Base-by-base conservation (phyloP, 2,329 filamentous ascomycete species). In the Clonostachys byssicola region DNA sequence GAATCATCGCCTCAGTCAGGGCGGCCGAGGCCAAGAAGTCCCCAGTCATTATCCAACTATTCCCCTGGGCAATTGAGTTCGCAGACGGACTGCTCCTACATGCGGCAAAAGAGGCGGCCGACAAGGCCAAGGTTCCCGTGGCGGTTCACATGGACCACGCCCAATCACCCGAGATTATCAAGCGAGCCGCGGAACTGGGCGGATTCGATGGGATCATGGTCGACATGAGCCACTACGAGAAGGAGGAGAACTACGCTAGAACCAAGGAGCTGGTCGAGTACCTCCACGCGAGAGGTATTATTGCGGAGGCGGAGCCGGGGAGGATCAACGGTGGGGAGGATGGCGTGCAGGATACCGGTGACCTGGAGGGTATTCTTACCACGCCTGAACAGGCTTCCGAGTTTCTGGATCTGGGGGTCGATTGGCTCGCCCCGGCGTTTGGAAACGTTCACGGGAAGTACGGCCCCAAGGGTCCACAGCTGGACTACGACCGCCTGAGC, bases 161-260 rank as follows among this genome's bases (percentile, higher is more conserved):
- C 10, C 82, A 86, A 57, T 74, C 74, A 9, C 75, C 78, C 20
- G 74, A 75, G 46, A 74, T 81, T 20, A 81, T 86, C 50, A 72
- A 73, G 9, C 65, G 65, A 1, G 81, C 80, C 0, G 80, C 79
- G 0, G 71, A 76, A 49, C 66, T 71, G 3, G 68, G 80, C 33
- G 72, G 71, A 0, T 88, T 88, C 53, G 86, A 89, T 59, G 77
- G 73, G 47, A 87, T 89, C 61, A 89, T 90, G 86, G 81, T 89
- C 0, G 86, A 89, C 63, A 89, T 89, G 85, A 81, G 74, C 49
- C 85, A 88, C 58, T 82, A 85, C 58, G 82, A 85, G 54, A 83
- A 83, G 54, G 83, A 76, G 47, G 84, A 88, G 65, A 89, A 89
- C 57, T 67, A 89, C 83, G 44, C 44, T 5, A 20, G 40, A 36